phyloP scores from a whole-genome alignment of 495 filamentous ascomycete species.

The Penicillium chermesinum region DNA sequence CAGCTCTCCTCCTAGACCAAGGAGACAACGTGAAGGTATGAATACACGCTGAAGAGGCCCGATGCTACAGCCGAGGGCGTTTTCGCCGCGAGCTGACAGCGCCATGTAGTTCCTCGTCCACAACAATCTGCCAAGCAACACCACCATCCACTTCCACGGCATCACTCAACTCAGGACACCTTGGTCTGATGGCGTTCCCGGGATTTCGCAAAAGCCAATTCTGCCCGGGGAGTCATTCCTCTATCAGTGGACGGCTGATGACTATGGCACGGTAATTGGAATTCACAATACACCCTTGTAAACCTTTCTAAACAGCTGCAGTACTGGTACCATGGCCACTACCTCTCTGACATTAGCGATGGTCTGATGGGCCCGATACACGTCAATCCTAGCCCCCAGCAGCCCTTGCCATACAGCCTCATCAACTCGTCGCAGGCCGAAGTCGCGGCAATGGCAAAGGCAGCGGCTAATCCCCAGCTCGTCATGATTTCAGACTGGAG shows the following conservation, averaged over 20 bases:
- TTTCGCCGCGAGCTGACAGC: background rate
- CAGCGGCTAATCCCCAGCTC: conserved; percentile 32
- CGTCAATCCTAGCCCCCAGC: conserved; percentile 19
- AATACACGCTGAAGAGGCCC: background rate
- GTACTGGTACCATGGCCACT: conserved; percentile 52
- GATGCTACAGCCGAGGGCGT: no score
- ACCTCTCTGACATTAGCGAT: conserved; percentile 42
- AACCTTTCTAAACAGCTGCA: no score
- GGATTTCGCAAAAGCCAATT: conserved; percentile 43
- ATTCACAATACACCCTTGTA: no score
- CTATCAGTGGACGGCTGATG: conserved; percentile 44
- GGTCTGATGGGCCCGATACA: conserved; percentile 48
- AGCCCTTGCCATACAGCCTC: conserved; percentile 39
- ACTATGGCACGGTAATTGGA: conserved; percentile 49
- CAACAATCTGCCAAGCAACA: conserved; percentile 47
- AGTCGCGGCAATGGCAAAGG: conserved; percentile 34
- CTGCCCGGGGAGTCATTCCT: conserved; percentile 35
- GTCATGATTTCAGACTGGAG: conserved; percentile 48
- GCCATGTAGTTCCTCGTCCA: conserved; percentile 37
- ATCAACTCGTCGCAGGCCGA: conserved; percentile 24
- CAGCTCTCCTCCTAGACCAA: conserved; percentile 49
- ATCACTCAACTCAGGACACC: conserved; percentile 29
- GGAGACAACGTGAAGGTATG: conserved; percentile 52
- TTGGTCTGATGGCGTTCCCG: conserved; percentile 49
- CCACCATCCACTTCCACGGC: conserved; percentile 46